A percentile compares a stretch with the other conserved stretches of the same genome.
phyloP scores from a whole-genome alignment of 805 yeast genomes.

The Cyberlindnera nakhonratchasimensis region DNA sequence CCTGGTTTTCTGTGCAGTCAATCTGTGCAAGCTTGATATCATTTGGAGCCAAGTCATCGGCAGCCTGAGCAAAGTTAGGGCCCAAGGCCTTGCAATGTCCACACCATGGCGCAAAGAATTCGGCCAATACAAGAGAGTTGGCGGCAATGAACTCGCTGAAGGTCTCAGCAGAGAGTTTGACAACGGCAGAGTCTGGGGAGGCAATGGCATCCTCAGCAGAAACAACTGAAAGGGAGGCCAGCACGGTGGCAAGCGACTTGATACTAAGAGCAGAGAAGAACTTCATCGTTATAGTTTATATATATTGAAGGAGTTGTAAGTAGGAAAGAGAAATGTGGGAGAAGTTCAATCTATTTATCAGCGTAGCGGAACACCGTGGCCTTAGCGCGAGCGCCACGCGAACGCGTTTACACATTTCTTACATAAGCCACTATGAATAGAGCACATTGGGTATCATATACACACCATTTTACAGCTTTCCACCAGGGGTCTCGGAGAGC shows the following conservation, averaged over 20 bases:
- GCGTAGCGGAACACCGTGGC: conserved; percentile 3
- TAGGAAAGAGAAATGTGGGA: background rate
- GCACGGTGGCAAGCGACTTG: conserved; percentile 38
- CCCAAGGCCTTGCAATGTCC: conserved; percentile 91
- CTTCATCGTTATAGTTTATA: conserved; percentile 33
- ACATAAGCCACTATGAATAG: too few species aligned
- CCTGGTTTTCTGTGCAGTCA: conserved; percentile 78
- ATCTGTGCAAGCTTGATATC: conserved; percentile 74
- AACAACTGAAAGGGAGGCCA: conserved; percentile 34
- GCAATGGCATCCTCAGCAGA: conserved; percentile 60
- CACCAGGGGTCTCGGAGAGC: conserved; percentile 38
- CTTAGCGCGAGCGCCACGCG: background rate
- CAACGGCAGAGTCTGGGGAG: conserved; percentile 82
- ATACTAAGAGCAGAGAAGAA: conserved; percentile 32
- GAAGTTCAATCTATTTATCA: background rate
- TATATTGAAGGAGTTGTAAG: background rate
- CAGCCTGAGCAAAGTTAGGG: conserved; percentile 75
- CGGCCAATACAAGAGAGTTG: conserved; percentile 79
- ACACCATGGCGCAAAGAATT: conserved; percentile 97
- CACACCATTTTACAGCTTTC: conserved; percentile 37
- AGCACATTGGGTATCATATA: too few species aligned
- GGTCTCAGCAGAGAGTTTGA: conserved; percentile 63
- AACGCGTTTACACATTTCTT: background rate
- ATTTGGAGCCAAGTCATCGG: conserved; percentile 56
- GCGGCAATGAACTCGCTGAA: conserved; percentile 63